Evolutionary conservation across 768 basidiomycete genomes (phyloP), one percentile per base, ranked within the genome.

Genomic region (Botryobasidium botryosum): DNA sequence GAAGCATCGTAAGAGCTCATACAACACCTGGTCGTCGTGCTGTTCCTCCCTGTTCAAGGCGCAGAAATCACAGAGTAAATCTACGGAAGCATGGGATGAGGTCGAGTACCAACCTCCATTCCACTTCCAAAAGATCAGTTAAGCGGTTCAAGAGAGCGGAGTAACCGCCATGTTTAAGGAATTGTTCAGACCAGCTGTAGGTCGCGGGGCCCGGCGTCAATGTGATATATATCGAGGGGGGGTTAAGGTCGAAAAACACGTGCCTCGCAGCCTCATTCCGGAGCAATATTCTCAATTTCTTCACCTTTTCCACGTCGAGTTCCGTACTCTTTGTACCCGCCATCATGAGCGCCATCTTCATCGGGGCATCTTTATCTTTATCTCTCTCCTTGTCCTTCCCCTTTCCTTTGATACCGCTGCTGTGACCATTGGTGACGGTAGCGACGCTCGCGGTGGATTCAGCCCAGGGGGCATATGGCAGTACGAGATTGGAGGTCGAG

Each of bases 41-140:
- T 97, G 92, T 57, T 99, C 94, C 59, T 97, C 92, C 51, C 90
- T 90, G n/a, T n/a, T n/a, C n/a, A n/a, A n/a, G n/a, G n/a, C n/a
- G n/a, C n/a, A n/a, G 54, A n/a, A 51, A 26, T 33, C 46, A 23
- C 27, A 38, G 57, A 33, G 57, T 48, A 20, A 17, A 40, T 27
- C 27, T 18, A 18, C 18, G 18, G 17, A 35, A 29, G 40, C 1
- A 43, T 21, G 27, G 12, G 21, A 37, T 15, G 26, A 28, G 21
- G 33, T 29, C 12, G 37, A 35, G 5, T n/a, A 64, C 75, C 49
- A 52, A 85, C 86, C 92, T 77, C 94, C 94, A 99, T 61, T 99
- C 94, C 28, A 96, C 75, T 53, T 90, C 84, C 1, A 99, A 68
- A 15, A 97, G 70, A 61, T 99, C 91, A 48, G 88, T 84, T 20